phyloP scores from a whole-genome alignment of 441 rosid genomes.

The Adansonia madagascariensis region DNA sequence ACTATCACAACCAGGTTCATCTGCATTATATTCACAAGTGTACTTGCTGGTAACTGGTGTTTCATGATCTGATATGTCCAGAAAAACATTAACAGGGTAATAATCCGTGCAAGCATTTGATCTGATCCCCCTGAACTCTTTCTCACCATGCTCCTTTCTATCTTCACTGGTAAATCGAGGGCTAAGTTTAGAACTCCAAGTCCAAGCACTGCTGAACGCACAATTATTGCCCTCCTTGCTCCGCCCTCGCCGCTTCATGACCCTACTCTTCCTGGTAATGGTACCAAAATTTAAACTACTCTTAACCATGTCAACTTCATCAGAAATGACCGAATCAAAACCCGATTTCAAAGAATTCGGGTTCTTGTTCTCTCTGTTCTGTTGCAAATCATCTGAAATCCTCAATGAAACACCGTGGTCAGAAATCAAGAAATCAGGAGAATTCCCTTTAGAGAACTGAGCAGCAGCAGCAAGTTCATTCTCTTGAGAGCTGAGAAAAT shows the following conservation, averaged over 20 bases:
- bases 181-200: slow-evolving; percentile 40
- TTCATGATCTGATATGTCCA: slow-evolving; percentile 32
- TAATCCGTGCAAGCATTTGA: slow-evolving; percentile 28
- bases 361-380: slow-evolving; percentile 42
- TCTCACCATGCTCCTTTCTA: slow-evolving; percentile 27
- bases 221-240: slow-evolving; percentile 28
- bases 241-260: slow-evolving; percentile 51
- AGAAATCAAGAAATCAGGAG: slow-evolving; percentile 30
- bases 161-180: slow-evolving; percentile 36
- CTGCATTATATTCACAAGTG: slow-evolving; percentile 27
- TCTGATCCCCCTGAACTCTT: slow-evolving; percentile 30
- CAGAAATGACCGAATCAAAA: slow-evolving; percentile 29
- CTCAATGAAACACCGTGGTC: slow-evolving; percentile 30
- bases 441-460: slow-evolving; percentile 22
- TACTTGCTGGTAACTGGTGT: slow-evolving; percentile 38
- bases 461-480: slow-evolving; percentile 21
- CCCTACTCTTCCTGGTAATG: slow-evolving; percentile 53
- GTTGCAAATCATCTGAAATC: slow-evolving; percentile 38
- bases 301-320: slow-evolving; percentile 30
- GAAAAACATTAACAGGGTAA: slow-evolving; percentile 20
- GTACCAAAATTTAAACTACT: slow-evolving; percentile 44
- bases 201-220: slow-evolving; percentile 41
- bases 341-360: slow-evolving; percentile 44
- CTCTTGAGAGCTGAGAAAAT: slow-evolving; percentile 25
- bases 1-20: slow-evolving; percentile 32